Base-by-base conservation (phyloP, 345 rosid species). In the Lagerstroemia speciosa region DNA sequence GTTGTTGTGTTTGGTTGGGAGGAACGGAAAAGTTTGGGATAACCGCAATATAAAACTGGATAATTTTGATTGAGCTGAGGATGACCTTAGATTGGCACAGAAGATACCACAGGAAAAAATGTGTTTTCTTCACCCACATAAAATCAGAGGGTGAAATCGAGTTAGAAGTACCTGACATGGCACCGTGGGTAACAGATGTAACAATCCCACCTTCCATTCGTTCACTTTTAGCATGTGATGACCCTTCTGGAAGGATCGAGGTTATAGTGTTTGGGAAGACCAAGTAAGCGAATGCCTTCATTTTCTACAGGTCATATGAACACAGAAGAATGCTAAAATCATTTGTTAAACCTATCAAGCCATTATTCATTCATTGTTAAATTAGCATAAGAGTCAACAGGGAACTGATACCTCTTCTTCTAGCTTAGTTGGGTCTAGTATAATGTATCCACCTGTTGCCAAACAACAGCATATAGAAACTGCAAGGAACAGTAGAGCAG, bases 391-490 rank as follows among this genome's bases (percentile, higher is more conserved):
- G 14, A 16, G 33, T 27, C 63, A 10, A 30, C 20, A 58, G 20
- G 33, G 29, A 29, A 58, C 20, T 61, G 37, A 50, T 63, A 91
- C 99, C 97, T 91, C 89, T 81, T 89, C 99, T 80, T 91, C 99
- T 60, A 80, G 75, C 82, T 86, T 91, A 75, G 84, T 89, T 7
- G 95, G 99, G 52, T 94, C 99, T 76, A 94, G 76, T 52, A 91
- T 70, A 9, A 85, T 83, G 26, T 71, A 69, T 69, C 90, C 93
- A 74, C 62, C 74, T 71, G 86, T 83, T 15, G 89, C 85, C 80
- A 84, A 78, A 72, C 93, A 89, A 77, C 97, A 91, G 66, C 99
- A 89, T 64, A 89, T 84, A 62, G 96, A 89, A 71, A 94, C 99
- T 89, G 95, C 76, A 79, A 2, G 31, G 75, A 67, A 5, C 61